These are phyloP conservation scores for Clonostachys sp. DNA, from an alignment of 2,329 filamentous ascomycete genomes.

Conservation along the genomic window DNA sequence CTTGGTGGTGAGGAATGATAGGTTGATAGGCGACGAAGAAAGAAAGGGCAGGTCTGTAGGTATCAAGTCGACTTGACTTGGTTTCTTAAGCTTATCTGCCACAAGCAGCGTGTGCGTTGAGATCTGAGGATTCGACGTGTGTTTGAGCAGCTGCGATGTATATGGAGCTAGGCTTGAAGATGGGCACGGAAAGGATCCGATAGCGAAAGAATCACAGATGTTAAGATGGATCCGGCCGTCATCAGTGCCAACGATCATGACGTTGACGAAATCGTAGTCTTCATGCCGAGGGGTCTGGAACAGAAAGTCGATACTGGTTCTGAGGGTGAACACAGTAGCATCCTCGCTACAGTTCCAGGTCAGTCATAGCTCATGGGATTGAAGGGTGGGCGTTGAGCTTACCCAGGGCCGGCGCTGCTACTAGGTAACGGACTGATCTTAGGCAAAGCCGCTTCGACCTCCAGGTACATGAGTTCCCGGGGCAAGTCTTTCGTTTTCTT, in stretches of 20 bases:
- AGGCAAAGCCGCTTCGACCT: constrained; percentile 71
- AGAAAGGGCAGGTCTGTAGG: constrained; percentile 83
- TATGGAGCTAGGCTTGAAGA: constrained; percentile 6
- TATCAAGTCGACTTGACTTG: constrained; percentile 47
- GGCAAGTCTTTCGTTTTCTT: constrained; percentile 41
- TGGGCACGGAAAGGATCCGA: constrained; percentile 55
- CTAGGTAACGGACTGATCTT: constrained; percentile 67
- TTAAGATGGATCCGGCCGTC: constrained; percentile 71
- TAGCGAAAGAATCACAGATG: constrained; percentile 81
- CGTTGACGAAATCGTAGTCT: constrained; percentile 71
- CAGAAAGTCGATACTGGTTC: constrained; percentile 64
- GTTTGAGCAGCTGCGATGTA: constrained; percentile 38
- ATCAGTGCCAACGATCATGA: constrained; percentile 70
- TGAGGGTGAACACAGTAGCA: constrained; percentile 63
- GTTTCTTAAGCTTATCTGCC: constrained; percentile 22
- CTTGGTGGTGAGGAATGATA: constrained; percentile 81
- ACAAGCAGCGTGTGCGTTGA: constrained; percentile 75
- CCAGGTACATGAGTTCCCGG: constrained; percentile 66
- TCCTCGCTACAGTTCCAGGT: constrained; percentile 31
- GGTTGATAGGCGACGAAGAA: constrained; percentile 69
- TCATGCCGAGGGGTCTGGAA: constrained; percentile 59
- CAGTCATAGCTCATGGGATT: neutral
- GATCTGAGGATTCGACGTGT: constrained; percentile 67
- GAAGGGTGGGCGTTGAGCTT: constrained; percentile 20
- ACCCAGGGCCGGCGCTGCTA: constrained; percentile 58